Conservation (phyloP, 2,329 filamentous ascomycete genomes). For the Talaromyces sp. region DNA sequence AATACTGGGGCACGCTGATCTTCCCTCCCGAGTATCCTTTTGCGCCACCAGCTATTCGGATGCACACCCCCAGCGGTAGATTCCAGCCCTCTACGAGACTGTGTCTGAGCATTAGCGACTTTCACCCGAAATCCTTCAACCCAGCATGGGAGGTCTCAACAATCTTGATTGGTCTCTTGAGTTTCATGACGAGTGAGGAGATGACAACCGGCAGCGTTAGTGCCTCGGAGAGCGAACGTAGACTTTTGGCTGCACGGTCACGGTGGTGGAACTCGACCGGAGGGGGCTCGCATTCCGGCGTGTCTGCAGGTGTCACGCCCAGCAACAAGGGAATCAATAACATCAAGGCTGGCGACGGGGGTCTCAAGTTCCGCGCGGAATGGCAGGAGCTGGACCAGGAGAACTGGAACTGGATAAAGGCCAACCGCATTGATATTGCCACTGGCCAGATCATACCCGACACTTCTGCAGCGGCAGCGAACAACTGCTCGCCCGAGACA, state of each 20-base stretch:
- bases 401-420: conserved; percentile 88
- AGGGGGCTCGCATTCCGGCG: conserved; percentile 61
- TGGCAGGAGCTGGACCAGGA: conserved; percentile 85
- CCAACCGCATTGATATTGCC: conserved; percentile 68
- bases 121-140: conserved; percentile 97
- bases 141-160: conserved; percentile 97
- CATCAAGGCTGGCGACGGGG: conserved; percentile 85
- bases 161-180: conserved; percentile 86
- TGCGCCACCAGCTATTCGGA: conserved; percentile 92
- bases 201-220: conserved; percentile 93
- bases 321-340: conserved; percentile 65
- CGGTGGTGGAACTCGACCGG: conserved; percentile 97
- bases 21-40: conserved; percentile 97
- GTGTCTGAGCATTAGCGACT: conserved; percentile 93
- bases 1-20: conserved; percentile 96
- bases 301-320: conserved; percentile 45
- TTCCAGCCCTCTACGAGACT: conserved; percentile 90
- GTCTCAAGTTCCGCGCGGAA: conserved; percentile 79
- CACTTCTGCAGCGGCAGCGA: conserved; percentile 44
- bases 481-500: conserved; percentile 56
- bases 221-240: conserved; percentile 69
- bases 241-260: conserved; percentile 67
- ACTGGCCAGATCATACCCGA: conserved; percentile 65
- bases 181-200: conserved; percentile 98
- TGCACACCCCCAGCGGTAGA: conserved; percentile 95